Evolutionary conservation across 192 early-diverging fungal species (phyloP), one percentile per base, ranked within the genome.

Genomic region (Fimicolochytrium jonesii): DNA sequence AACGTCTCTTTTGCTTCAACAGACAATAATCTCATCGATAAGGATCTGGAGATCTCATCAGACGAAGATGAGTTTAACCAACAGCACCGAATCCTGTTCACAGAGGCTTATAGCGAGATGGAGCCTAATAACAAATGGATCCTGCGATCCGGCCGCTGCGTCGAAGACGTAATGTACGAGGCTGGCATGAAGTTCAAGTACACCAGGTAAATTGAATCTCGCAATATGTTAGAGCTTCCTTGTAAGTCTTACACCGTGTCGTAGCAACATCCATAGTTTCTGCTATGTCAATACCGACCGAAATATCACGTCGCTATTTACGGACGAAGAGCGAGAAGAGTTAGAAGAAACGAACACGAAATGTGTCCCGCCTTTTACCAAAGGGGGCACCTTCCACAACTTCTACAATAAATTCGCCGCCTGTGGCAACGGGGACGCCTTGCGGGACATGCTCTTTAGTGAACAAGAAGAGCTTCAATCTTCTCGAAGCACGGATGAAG

Each of bases 61-160:
- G n/a, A n/a, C n/a, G n/a, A n/a, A n/a, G n/a, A n/a, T n/a, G 53
- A 55, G 33, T 55, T 55, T 2, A 36, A 55, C 23, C 17, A 55
- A 15, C 17, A 35, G 2, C 53, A 55, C 2, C 17, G 34, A 1
- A 31, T n/a, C 15, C 26, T 55, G 17, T 55, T 55, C 23, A n/a
- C 53, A 1, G 11, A 10, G 17, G 32, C 53, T 17, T 55, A 23
- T n/a, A 36, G n/a, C 23, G 23, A 28, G 15, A 29, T 55, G 26
- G 15, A 10, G 11, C 11, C 23, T 23, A 23, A 34, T 10, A 36
- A 36, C 17, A 55, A 55, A 34, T 55, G 53, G 53, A 17, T 1
- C 10, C 28, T 55, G 53, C 17, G 10, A 9, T 3, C 53, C 34
- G 53, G 53, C 28, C 53, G 53, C 17, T 55, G 33, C 53, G 53